Conservation (phyloP, 2,329 filamentous ascomycete genomes). For the Lasiodiplodia sp. region DNA sequence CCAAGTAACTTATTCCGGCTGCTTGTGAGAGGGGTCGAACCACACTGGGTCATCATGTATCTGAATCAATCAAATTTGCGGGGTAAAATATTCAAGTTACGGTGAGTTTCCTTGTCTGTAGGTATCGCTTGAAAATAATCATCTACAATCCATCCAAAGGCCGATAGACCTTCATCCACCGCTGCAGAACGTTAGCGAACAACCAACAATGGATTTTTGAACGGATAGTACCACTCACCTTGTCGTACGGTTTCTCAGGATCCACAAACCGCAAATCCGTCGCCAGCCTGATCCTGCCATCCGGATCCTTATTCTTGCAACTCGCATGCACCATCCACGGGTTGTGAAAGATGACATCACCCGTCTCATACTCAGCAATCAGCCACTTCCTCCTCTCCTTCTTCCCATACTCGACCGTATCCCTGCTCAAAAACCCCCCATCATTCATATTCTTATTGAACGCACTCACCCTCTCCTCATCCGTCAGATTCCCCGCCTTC, state of each 20-base stretch:
- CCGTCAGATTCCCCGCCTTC: slow-evolving; percentile 1
- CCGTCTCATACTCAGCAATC: slow-evolving; percentile 24
- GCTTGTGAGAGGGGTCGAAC: no score
- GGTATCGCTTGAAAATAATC: neutral
- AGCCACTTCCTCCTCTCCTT: neutral
- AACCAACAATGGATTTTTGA: neutral
- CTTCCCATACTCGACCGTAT: slow-evolving; percentile 4
- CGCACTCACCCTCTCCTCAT: slow-evolving; percentile 29
- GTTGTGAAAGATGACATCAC: slow-evolving; percentile 30
- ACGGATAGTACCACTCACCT: neutral
- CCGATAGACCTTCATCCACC: slow-evolving; percentile 1
- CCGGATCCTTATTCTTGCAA: slow-evolving; percentile 27
- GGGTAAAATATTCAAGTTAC: no score
- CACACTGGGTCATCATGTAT: no score
- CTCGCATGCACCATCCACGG: slow-evolving; percentile 15
- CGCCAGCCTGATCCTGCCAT: slow-evolving; percentile 14
- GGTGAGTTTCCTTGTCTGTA: no score
- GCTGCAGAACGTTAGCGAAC: neutral
- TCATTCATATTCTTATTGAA: slow-evolving; percentile 32
- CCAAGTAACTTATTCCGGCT: no score
- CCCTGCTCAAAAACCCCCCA: slow-evolving; percentile 27
- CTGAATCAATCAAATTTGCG: no score
- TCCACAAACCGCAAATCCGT: slow-evolving; percentile 6
- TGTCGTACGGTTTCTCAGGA: slow-evolving; percentile 4
- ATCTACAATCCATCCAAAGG: neutral